Percentiles rank a stretch among this genome's conserved stretches.
These are phyloP conservation scores for Drechslera avenae DNA, from an alignment of 2,329 filamentous ascomycete genomes.

Conservation along the genomic window DNA sequence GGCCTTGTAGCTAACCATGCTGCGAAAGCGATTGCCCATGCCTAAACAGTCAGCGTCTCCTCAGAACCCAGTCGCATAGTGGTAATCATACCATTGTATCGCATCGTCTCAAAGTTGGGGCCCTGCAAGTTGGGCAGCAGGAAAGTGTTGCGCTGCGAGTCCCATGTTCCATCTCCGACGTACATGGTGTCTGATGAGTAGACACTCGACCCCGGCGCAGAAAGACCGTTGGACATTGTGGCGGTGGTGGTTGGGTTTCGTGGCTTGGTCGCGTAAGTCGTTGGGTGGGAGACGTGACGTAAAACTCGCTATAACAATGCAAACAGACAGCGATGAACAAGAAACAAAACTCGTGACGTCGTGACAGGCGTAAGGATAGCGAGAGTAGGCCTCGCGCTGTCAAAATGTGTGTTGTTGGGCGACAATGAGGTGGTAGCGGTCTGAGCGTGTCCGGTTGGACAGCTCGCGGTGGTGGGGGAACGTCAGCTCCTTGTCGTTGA, in stretches of 20 bases:
- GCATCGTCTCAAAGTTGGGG: conserved; percentile 80
- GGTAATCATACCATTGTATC: conserved; percentile 72
- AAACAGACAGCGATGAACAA: conserved; percentile 14
- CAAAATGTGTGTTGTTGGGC: conserved; percentile 27
- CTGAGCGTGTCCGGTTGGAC: conserved; percentile 44
- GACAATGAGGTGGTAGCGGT: conserved; percentile 20
- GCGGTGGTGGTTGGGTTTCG: not conserved
- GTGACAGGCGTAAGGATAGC: conserved; percentile 32
- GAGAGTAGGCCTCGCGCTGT: conserved; percentile 19
- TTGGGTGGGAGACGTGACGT: conserved; percentile 11
- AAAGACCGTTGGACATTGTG: conserved; percentile 55
- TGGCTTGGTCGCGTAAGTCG: conserved; percentile 6
- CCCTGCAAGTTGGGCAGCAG: conserved; percentile 77
- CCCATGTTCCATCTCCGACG: conserved; percentile 85
- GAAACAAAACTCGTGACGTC: conserved; percentile 37
- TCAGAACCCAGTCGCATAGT: not conserved
- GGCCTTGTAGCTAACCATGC: conserved; percentile 70
- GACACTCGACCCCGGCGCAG: conserved; percentile 71
- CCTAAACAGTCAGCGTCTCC: conserved; percentile 55
- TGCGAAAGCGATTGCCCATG: conserved; percentile 80
- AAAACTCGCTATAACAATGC: conserved; percentile 16
- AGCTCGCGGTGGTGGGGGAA: conserved; percentile 31
- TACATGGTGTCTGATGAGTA: conserved; percentile 76
- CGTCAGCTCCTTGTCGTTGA: conserved; percentile 31
- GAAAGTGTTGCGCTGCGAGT: conserved; percentile 76